Percentiles rank a stretch among this genome's conserved stretches.
Evolutionary conservation across 1,284 basidiomycete genomes (phyloP).

Genomic region (Trametes polyzona): DNA sequence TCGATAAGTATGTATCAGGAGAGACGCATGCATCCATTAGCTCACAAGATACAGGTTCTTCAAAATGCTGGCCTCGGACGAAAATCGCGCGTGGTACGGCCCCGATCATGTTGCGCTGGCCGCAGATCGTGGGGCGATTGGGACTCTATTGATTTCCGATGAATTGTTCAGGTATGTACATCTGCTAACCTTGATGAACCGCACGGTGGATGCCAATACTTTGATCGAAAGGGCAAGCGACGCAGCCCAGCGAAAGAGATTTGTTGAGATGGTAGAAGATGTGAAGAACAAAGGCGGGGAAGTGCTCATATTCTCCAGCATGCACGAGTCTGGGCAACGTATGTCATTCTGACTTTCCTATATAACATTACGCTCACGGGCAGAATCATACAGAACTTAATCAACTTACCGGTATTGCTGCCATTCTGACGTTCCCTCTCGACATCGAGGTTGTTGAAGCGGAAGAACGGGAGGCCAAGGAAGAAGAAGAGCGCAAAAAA

Average conservation of each 20-base stretch:
- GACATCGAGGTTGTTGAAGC: constrained; percentile 94
- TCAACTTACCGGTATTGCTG: constrained; percentile 93
- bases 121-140: constrained; percentile 91
- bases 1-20: constrained; percentile 70
- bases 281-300: constrained; percentile 91
- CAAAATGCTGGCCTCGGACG: constrained; percentile 94
- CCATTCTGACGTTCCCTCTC: constrained; percentile 94
- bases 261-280: constrained; percentile 88
- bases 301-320: constrained; percentile 95
- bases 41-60: constrained; percentile 69
- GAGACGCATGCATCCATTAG: not conserved
- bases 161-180: constrained; percentile 80
- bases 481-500: constrained; percentile 48
- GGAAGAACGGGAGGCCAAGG: constrained; percentile 74
- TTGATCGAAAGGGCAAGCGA: constrained; percentile 61
- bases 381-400: constrained; percentile 75
- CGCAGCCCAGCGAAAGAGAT: constrained; percentile 77
- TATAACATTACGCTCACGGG: not conserved
- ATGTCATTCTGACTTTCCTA: constrained; percentile 40
- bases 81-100: constrained; percentile 98
- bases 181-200: too few relatives aligned
- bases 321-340: constrained; percentile 99
- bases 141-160: constrained; percentile 94
- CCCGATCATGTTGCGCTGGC: constrained; percentile 93
- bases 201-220: not conserved